Conservation (phyloP, 805 yeast species). For the Saccharomycopsis javanensis region DNA sequence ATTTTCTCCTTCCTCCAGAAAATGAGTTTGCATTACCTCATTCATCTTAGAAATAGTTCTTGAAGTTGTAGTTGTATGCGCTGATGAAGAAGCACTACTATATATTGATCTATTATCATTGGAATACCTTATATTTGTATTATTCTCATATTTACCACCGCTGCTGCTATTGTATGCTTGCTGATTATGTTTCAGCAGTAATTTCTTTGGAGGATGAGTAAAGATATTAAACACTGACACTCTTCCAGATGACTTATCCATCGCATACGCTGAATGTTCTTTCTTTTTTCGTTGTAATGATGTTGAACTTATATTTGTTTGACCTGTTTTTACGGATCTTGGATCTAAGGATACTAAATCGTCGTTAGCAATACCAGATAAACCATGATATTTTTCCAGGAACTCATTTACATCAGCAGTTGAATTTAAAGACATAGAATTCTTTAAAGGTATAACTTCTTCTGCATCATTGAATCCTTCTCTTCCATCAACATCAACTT, state of each 20-base stretch:
- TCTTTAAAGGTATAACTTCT: neutral
- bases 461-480: neutral
- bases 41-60: neutral
- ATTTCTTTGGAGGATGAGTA: neutral
- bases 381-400: neutral
- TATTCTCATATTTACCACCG: neutral
- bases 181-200: neutral
- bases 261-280: neutral
- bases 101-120: neutral
- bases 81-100: neutral
- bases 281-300: neutral
- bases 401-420: neutral
- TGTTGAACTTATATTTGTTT: neutral
- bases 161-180: neutral
- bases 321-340: neutral
- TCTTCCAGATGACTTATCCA: slow-evolving; percentile 1
- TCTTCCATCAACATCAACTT: neutral
- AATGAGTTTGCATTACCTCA: too few relatives aligned
- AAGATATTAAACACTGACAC: neutral
- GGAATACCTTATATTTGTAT: neutral
- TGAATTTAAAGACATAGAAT: neutral
- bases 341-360: neutral
- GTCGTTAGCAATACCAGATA: neutral
- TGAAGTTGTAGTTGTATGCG: neutral
- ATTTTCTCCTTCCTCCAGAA: neutral